Conservation (phyloP, 2,329 filamentous ascomycete species). For the Cladophialophora chaetospira region DNA sequence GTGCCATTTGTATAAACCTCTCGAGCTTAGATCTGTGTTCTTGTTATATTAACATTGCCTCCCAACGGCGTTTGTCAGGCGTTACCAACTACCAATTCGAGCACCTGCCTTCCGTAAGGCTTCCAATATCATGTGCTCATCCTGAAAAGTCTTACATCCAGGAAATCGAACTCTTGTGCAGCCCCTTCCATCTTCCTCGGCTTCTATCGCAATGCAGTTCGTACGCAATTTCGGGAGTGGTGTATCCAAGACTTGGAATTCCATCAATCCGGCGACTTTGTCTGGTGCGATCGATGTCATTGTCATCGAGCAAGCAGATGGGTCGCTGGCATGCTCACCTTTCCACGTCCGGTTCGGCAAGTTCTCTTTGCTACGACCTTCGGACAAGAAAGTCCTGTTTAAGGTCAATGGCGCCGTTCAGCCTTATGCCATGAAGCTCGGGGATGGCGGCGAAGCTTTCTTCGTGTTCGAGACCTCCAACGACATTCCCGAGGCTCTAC, state of each 20-base stretch:
- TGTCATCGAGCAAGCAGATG: conserved; percentile 95
- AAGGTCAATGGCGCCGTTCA: conserved; percentile 89
- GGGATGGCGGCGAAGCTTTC: conserved; percentile 95
- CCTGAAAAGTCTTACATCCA: no score
- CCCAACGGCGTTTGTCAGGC: not conserved
- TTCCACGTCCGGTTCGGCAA: conserved; percentile 99
- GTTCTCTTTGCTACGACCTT: conserved; percentile 91
- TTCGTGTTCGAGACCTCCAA: conserved; percentile 97
- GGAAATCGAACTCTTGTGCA: not conserved
- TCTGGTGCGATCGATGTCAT: conserved; percentile 99
- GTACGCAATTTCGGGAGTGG: conserved; percentile 92
- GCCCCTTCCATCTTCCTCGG: not conserved
- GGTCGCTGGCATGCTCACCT: conserved; percentile 79
- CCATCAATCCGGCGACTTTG: conserved; percentile 95
- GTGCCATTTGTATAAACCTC: not conserved
- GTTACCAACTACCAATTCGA: not conserved
- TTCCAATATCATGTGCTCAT: conserved; percentile 13
- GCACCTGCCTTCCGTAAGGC: conserved; percentile 15
- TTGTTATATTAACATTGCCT: conserved; percentile 2
- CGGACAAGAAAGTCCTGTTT: conserved; percentile 99
- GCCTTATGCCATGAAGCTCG: conserved; percentile 96
- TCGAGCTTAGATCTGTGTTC: not conserved
- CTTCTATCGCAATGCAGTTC: conserved; percentile 78
- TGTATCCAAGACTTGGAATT: conserved; percentile 98
- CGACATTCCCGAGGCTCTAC: conserved; percentile 85